Conservation (phyloP, 2,329 filamentous ascomycete genomes). For the Exophiala dermatitidis region DNA sequence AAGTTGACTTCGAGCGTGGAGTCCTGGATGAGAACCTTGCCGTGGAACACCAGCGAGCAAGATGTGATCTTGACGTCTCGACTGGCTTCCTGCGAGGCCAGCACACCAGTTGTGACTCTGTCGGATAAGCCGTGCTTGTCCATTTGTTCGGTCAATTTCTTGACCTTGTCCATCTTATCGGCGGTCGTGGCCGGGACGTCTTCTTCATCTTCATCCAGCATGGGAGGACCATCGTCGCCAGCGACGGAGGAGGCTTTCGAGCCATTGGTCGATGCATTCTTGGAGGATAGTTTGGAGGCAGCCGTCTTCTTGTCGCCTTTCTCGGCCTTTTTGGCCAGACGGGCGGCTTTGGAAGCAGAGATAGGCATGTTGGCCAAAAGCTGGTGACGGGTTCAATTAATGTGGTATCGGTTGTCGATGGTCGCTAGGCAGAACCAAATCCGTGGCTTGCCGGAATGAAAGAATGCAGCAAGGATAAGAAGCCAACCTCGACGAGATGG, state of each 20-base stretch:
- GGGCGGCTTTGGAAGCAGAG: constrained; percentile 62
- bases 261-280: constrained; percentile 45
- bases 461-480: neutral
- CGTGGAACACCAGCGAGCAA: constrained; percentile 91
- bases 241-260: constrained; percentile 57
- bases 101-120: constrained; percentile 94
- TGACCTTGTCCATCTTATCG: constrained; percentile 70
- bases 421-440: neutral
- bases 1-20: constrained; percentile 88
- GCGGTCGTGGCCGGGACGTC: constrained; percentile 60
- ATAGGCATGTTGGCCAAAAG: constrained; percentile 45
- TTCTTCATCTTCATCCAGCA: constrained; percentile 58
- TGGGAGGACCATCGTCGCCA: constrained; percentile 57
- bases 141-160: constrained; percentile 84
- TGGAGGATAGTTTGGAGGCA: constrained; percentile 62
- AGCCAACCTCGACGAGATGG: neutral
- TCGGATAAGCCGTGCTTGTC: constrained; percentile 95
- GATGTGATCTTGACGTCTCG: constrained; percentile 97
- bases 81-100: constrained; percentile 74
- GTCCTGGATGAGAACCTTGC: constrained; percentile 90
- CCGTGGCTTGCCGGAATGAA: neutral
- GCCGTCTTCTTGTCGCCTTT: constrained; percentile 57
- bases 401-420: no score
- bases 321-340: constrained; percentile 62
- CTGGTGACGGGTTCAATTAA: no score